Evolutionary conservation across 306 rosid species (phyloP), one percentile per base, ranked within the genome.

Genomic region (Cucurbita argyrosperma): DNA sequence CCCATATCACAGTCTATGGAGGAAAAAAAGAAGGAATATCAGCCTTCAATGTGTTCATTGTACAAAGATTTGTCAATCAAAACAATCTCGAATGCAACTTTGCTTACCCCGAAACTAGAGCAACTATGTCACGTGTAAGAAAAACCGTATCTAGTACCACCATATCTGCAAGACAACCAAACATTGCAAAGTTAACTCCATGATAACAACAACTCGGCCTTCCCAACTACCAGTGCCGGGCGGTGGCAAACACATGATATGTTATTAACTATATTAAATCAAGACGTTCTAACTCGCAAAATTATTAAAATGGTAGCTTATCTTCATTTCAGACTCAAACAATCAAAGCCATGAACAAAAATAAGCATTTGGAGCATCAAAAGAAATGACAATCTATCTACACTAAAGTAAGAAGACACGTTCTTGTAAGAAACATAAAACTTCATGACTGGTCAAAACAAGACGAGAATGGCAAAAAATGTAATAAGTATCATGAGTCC

Each of bases 1-100:
- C 96, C 99, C 99, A 95, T 91, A 71, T 76, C 78, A 82, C 76
- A 67, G 62, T 66, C 78, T 57, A 72, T 75, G 75, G 37, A 40
- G 16, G 16, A 49, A 13, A 51, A 51, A 51, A 74, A 58, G 78
- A 81, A 73, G 10, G 59, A 49, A 62, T 30, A 69, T 52, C 14
- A 76, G 71, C 43, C 75, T 62, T 77, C 58, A 40, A 67, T 68
- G 50, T 53, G 80, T 45, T 74, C 87, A 65, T 80, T 79, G 46
- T 15, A 62, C 19, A 71, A 79, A 75, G 63, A 64, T 73, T 47
- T 66, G 78, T 77, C 74, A 39, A 82, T 63, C 80, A 30, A 78
- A 66, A 70, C 57, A 38, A 52, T 42, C 64, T 64, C 13, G 74
- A 19, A 67, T 30, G 64, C 43, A 66, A 56, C 13, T 40, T 62